These are phyloP conservation scores for Aspergillus haitiensis DNA, from an alignment of 495 filamentous ascomycete genomes.

Conservation along the genomic window DNA sequence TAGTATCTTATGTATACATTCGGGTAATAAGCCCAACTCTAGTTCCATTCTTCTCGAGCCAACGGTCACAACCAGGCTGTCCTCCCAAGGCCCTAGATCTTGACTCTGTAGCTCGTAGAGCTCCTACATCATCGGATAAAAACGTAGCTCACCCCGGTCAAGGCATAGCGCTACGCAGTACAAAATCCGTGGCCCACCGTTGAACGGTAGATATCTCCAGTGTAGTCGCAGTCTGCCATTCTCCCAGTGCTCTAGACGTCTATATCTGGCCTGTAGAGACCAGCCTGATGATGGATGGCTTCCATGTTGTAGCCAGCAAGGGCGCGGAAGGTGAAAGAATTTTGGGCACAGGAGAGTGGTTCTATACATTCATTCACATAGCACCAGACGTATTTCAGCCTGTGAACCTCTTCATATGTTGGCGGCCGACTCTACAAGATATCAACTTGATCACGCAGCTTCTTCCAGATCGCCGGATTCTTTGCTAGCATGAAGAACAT, in stretches of 20 bases:
- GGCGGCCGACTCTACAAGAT: conserved; percentile 1
- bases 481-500: conserved; percentile 56
- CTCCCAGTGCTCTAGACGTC: conserved; percentile 68
- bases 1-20: too few species aligned
- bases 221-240: conserved; percentile 21
- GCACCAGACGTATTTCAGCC: conserved; percentile 76
- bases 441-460: conserved; percentile 52
- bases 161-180: conserved; percentile 66
- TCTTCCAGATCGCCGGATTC: conserved; percentile 44
- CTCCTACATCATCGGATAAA: conserved; percentile 61
- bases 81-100: conserved; percentile 21
- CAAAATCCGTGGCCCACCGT: conserved; percentile 75
- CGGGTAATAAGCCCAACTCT: conserved; percentile 5
- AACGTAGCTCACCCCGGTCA: conserved; percentile 70
- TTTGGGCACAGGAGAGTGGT: too few species aligned
- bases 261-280: conserved; percentile 43
- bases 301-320: conserved; percentile 56
- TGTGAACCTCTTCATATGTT: conserved; percentile 65
- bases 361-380: conserved; percentile 34
- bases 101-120: conserved; percentile 42
- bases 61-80: conserved; percentile 11
- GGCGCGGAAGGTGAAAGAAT: neutral
- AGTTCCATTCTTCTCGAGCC: conserved; percentile 1
- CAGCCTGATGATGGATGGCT: conserved; percentile 65
- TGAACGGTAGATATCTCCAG: conserved; percentile 73